These are phyloP conservation scores for Lepiota brunneoincarnata DNA, from an alignment of 768 basidiomycete genomes.

Conservation along the genomic window DNA sequence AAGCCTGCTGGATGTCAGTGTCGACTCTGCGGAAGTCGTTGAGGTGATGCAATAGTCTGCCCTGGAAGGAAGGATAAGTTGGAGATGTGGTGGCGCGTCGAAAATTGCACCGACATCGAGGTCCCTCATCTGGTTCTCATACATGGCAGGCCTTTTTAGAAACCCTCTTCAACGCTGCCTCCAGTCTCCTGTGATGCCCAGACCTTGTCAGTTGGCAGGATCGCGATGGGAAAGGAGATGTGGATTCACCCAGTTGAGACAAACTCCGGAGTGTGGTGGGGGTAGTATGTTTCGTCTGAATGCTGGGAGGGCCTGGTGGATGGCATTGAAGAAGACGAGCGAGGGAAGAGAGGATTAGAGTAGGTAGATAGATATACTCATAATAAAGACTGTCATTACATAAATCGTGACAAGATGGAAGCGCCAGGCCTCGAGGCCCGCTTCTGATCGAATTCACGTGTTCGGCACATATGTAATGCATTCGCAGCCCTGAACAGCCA, in stretches of 20 bases:
- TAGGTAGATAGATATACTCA: conserved; percentile 6
- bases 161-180: conserved; percentile 42
- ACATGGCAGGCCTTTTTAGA: conserved; percentile 45
- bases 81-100: neutral
- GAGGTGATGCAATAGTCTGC: conserved; percentile 63
- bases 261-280: conserved; percentile 5
- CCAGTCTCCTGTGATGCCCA: conserved; percentile 36
- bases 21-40: conserved; percentile 77
- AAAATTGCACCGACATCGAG: conserved; percentile 42
- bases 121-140: conserved; percentile 59
- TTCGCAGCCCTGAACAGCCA: too few relatives aligned
- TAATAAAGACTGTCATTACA: conserved; percentile 18
- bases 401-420: conserved; percentile 20
- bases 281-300: conserved; percentile 1
- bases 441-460: conserved; percentile 36
- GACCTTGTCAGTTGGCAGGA: conserved; percentile 2
- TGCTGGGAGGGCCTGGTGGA: conserved; percentile 1
- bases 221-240: neutral
- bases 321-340: neutral
- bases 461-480: conserved; percentile 16
- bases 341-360: neutral
- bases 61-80: conserved; percentile 32
- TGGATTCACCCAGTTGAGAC: conserved; percentile 23
- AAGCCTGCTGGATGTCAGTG: conserved; percentile 62
- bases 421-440: conserved; percentile 20